phyloP scores from a whole-genome alignment of 768 basidiomycete genomes.

The Leccinum broughii region DNA sequence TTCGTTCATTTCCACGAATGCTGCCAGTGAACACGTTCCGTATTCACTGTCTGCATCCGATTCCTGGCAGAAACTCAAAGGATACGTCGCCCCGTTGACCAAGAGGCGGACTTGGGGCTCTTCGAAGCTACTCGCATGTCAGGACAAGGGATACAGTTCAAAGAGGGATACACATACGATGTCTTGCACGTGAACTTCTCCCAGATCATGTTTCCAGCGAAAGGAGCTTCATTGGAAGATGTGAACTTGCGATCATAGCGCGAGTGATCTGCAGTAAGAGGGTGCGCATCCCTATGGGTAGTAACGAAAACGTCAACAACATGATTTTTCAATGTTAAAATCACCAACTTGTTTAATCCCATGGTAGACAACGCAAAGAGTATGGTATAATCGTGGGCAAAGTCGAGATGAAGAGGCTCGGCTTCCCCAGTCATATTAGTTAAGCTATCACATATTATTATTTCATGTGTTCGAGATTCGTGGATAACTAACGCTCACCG shows the following conservation, averaged over 20 bases:
- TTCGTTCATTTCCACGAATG: conserved; percentile 34
- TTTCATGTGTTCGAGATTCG: background rate
- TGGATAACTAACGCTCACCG: conserved; percentile 22
- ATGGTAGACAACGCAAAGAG: conserved; percentile 40
- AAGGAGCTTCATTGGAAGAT: conserved; percentile 40
- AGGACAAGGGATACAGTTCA: background rate
- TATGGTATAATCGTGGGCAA: conserved; percentile 42
- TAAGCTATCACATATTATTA: conserved; percentile 23
- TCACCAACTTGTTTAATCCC: conserved; percentile 36
- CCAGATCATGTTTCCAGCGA: conserved; percentile 44
- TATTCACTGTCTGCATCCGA: conserved; percentile 28
- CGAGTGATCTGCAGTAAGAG: conserved; percentile 32
- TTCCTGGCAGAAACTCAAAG: conserved; percentile 36
- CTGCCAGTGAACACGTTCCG: conserved; percentile 39
- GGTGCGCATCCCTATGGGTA: conserved; percentile 31
- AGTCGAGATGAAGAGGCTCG: conserved; percentile 39
- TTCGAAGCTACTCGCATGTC: conserved; percentile 25
- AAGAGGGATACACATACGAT: conserved; percentile 26
- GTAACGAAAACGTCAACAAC: background rate
- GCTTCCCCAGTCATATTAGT: conserved; percentile 33
- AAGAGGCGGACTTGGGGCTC: conserved; percentile 42
- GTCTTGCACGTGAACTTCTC: conserved; percentile 40
- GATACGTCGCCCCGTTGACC: conserved; percentile 40
- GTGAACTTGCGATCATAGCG: conserved; percentile 34
- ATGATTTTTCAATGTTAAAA: background rate